Evolutionary conservation across 2,329 filamentous ascomycete species (phyloP).

Genomic region (Macrophomina pseudophaseolina): DNA sequence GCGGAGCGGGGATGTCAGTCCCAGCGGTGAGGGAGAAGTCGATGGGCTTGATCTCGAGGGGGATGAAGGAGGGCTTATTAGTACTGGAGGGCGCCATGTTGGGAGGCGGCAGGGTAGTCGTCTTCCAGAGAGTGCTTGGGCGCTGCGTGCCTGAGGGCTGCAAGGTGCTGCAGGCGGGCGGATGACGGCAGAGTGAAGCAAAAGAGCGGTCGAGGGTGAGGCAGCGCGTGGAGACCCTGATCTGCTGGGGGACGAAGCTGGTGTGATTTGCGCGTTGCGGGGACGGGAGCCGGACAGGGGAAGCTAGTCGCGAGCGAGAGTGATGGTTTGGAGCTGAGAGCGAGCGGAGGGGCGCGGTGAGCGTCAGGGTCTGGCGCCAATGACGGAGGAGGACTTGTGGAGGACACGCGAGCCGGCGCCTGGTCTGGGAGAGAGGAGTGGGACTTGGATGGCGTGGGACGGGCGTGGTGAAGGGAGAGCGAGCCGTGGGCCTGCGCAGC

Average conservation of each 20-base stretch:
- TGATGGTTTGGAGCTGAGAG: conserved; percentile 19
- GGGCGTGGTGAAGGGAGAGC: conserved; percentile 20
- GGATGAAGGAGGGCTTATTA: conserved; percentile 23
- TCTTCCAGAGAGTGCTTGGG: conserved; percentile 2
- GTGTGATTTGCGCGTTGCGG: conserved; percentile 27
- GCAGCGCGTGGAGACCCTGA: conserved; percentile 18
- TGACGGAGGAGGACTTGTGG: conserved; percentile 14
- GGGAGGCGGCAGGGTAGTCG: conserved; percentile 1
- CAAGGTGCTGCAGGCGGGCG: conserved; percentile 3
- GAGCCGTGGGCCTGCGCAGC: conserved; percentile 16
- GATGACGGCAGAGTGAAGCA: conserved; percentile 19
- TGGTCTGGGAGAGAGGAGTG: conserved; percentile 11
- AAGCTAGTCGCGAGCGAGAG: conserved; percentile 25
- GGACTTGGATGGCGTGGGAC: conserved; percentile 8
- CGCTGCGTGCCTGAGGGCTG: background rate
- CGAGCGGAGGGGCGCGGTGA: background rate
- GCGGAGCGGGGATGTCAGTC: conserved; percentile 48
- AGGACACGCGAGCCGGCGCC: conserved; percentile 24
- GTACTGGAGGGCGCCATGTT: conserved; percentile 22
- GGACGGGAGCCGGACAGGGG: conserved; percentile 26
- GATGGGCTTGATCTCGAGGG: conserved; percentile 36
- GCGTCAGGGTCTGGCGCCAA: background rate
- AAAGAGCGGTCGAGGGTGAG: conserved; percentile 16
- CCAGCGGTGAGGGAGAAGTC: conserved; percentile 50
- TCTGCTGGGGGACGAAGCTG: conserved; percentile 20